Evolutionary conservation across 1,284 basidiomycete species (phyloP), one percentile per base, ranked within the genome.

Genomic region (Cystobasidium sp.): DNA sequence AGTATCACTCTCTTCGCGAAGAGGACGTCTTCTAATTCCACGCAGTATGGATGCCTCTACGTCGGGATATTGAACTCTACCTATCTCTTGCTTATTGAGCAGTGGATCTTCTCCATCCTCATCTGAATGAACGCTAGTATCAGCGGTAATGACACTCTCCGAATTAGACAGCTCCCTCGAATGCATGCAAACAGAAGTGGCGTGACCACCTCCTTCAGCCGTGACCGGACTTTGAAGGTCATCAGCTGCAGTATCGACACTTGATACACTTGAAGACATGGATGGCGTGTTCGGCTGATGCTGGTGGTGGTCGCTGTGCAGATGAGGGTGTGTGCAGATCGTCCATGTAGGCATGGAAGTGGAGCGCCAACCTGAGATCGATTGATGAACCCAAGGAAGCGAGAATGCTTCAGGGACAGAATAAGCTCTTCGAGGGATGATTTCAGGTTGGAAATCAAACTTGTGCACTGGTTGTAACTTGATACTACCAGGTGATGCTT

Each of bases 61-160:
- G 6, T 24, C 24, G 14, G n/a, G 3, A 24, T 22, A 6, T 24
- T 53, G 5, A 3, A 14, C 3, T 53, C 9, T 20, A 20, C 24
- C 20, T 3, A 20, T n/a, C 9, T 53, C 52, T 22, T 20, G 18
- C 18, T 9, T 53, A 6, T 53, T 22, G 20, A 53, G 52, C 14
- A 59, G 1, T 18, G 41, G n/a, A 41, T n/a, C 37, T 43, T 59
- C 56, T 43, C 10, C 8, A 7, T 8, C 43, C 2, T 59, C 18
- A 43, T 59, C 39, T 41, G 37, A 41, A 18, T 59, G 39, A 10
- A 59, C 39, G 18, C 61, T 63, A 0, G 61, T 49, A 22, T 43
- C 61, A 51, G 43, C 24, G 16, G 61, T 63, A 37, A 63, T 12
- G 20, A 63, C 61, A 24, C 43, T 63, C 39, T 63, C 61, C 16